phyloP scores from a whole-genome alignment of 1,139 yeast species.

The Sugiyamaella xylanicola region DNA sequence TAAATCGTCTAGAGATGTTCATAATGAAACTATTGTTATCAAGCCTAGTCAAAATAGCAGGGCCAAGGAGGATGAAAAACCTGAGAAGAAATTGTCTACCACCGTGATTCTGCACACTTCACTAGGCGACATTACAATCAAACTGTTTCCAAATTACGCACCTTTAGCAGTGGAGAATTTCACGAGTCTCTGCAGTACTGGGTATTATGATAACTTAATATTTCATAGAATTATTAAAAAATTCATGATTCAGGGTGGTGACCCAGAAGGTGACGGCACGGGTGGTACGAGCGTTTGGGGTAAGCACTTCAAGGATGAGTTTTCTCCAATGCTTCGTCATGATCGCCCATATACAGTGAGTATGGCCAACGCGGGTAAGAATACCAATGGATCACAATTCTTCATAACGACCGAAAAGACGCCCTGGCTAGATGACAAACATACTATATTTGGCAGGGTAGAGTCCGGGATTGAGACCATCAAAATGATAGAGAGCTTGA shows the following conservation, averaged over 20 bases:
- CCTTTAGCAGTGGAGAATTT: conserved; percentile 53
- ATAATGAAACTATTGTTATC: conserved; percentile 26
- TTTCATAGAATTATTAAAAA: conserved; percentile 53
- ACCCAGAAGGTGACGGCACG: conserved; percentile 54
- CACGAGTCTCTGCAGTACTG: conserved; percentile 43
- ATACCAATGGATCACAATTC: conserved; percentile 67
- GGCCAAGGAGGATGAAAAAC: background rate
- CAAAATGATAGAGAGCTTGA: conserved; percentile 39
- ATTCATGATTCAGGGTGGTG: conserved; percentile 59
- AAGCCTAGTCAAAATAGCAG: background rate
- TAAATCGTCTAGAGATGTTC: conserved; percentile 32
- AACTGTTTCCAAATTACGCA: conserved; percentile 44
- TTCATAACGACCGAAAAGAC: conserved; percentile 52
- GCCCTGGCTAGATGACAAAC: conserved; percentile 57
- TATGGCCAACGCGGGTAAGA: conserved; percentile 66
- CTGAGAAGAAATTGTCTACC: conserved; percentile 1
- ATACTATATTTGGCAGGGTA: conserved; percentile 65
- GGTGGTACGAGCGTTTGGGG: conserved; percentile 53
- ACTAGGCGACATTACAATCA: conserved; percentile 49
- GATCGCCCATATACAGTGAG: conserved; percentile 50
- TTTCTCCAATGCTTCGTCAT: conserved; percentile 45
- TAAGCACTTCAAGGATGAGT: conserved; percentile 49
- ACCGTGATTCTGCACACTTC: conserved; percentile 48
- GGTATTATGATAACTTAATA: conserved; percentile 48
- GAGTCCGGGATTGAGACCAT: conserved; percentile 43